A percentile compares a stretch with the other conserved stretches of the same genome.
Evolutionary conservation across 2,329 filamentous ascomycete species (phyloP).

Genomic region (Cercospora sesami): DNA sequence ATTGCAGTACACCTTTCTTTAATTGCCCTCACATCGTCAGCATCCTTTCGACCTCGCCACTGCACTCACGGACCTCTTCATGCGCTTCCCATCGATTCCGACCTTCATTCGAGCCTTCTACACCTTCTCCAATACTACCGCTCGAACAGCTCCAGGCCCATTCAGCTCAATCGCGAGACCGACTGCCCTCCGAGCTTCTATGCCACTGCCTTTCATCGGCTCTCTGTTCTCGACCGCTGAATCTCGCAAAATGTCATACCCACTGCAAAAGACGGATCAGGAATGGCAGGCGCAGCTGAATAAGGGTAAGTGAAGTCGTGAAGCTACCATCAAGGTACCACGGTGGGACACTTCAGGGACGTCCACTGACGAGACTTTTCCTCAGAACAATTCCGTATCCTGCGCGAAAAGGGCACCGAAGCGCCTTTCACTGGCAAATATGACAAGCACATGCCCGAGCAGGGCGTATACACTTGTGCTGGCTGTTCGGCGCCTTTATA

Average conservation of each 20-base stretch:
- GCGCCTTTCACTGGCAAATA: slow-evolving; percentile 75
- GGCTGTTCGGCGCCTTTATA: slow-evolving; percentile 87
- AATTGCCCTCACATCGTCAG: not conserved
- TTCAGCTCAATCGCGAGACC: slow-evolving; percentile 37
- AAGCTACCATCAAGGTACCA: slow-evolving; percentile 24
- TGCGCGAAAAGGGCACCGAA: slow-evolving; percentile 91
- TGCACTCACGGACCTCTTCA: slow-evolving; percentile 31
- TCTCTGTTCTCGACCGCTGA: slow-evolving; percentile 68
- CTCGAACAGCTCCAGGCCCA: slow-evolving; percentile 30
- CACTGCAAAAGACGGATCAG: slow-evolving; percentile 75
- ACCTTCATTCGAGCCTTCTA: slow-evolving; percentile 52
- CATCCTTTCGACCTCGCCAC: slow-evolving; percentile 9
- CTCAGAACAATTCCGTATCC: slow-evolving; percentile 89
- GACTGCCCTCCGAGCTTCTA: slow-evolving; percentile 50
- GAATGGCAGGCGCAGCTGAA: slow-evolving; percentile 89
- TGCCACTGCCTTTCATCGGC: slow-evolving; percentile 79
- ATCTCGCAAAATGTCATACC: slow-evolving; percentile 66
- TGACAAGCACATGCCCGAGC: slow-evolving; percentile 76
- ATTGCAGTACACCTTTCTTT: not conserved
- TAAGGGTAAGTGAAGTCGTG: slow-evolving; percentile 53
- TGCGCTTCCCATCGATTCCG: slow-evolving; percentile 52
- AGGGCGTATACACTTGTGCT: slow-evolving; percentile 83
- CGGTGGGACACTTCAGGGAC: not conserved
- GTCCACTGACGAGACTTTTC: not conserved
- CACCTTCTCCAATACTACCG: slow-evolving; percentile 49